Base-by-base conservation (phyloP, 306 rosid genomes). In the Malus orientalis region DNA sequence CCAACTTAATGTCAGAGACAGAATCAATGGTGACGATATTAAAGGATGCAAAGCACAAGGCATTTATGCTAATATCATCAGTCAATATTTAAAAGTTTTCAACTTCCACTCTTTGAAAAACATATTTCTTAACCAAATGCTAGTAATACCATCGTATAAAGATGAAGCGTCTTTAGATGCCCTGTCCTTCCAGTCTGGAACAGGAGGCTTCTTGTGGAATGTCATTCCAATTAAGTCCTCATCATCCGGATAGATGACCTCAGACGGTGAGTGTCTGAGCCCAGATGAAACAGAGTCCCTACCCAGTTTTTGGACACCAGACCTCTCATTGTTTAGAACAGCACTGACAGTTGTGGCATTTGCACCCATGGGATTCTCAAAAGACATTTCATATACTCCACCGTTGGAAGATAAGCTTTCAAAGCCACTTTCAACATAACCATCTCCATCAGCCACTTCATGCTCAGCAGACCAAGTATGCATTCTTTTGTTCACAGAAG, bases 201-300 rank as follows among this genome's bases (percentile, higher is more conserved):
- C 32, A 3, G 89, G 81, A 54, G 85, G 78, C 73, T 83, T 87
- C 74, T 77, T 79, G 71, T 76, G 66, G 57, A 59, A 74, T 74
- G 87, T 76, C 85, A 87, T 60, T 71, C 80, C 85, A 81, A 86
- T 78, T 86, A 84, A 71, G 60, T 74, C 73, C n/a, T 45, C 65
- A 71, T 70, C 82, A 80, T 81, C 82, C 69, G 67, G 70, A 44
- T 65, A 68, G 62, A 74, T 69, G 78, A 73, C 69, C 69, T 38
- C 70, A n/a, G 85, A 60, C 11, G 47, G 78, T 38, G 79, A 76
- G 73, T 70, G 80, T 66, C 74, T 44, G 78, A 72, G 70, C 71
- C 78, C 85, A 76, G 66, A 33, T 71, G 75, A 70, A 78, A 64
- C 73, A 59, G 80, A 77, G 13, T 84, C 78, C 65, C 71, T 81